phyloP scores from a whole-genome alignment of 768 basidiomycete species.

The Rubroboletus pulcherrimus region DNA sequence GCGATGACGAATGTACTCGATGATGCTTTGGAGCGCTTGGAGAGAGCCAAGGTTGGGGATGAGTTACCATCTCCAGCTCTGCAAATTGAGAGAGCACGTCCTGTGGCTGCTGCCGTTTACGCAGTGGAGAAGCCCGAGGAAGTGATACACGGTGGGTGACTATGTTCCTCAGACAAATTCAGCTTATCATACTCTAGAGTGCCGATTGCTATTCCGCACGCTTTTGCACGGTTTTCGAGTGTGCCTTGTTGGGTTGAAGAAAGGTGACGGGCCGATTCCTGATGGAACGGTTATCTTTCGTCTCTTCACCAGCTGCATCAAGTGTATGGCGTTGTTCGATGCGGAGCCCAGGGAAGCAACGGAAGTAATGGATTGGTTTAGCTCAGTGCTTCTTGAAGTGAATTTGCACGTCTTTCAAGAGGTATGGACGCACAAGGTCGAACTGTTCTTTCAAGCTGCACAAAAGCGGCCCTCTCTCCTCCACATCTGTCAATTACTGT shows the following conservation, averaged over 20 bases:
- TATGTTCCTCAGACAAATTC: neutral
- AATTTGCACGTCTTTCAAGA: constrained; percentile 93
- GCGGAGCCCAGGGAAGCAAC: constrained; percentile 62
- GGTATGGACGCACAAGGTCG: constrained; percentile 92
- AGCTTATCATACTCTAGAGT: constrained; percentile 49
- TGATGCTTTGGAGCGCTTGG: constrained; percentile 44
- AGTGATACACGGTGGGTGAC: constrained; percentile 64
- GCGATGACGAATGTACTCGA: constrained; percentile 64
- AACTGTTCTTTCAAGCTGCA: constrained; percentile 80
- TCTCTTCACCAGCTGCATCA: constrained; percentile 81
- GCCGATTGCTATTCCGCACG: constrained; percentile 80
- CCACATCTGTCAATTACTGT: constrained; percentile 80
- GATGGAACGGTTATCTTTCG: constrained; percentile 86
- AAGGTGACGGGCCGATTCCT: constrained; percentile 71
- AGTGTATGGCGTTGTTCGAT: constrained; percentile 82
- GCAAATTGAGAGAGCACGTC: constrained; percentile 81
- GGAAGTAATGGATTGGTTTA: constrained; percentile 82
- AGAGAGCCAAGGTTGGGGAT: constrained; percentile 40
- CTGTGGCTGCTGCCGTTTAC: constrained; percentile 73
- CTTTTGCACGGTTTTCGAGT: constrained; percentile 86
- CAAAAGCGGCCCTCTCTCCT: constrained; percentile 76
- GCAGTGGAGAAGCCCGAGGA: constrained; percentile 82
- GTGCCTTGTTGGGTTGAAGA: constrained; percentile 70
- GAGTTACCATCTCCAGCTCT: constrained; percentile 48
- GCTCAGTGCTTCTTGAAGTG: constrained; percentile 71